These are phyloP conservation scores for Pinus tabuliformis DNA, from an alignment of 75 land plant genomes.

Conservation along the genomic window DNA sequence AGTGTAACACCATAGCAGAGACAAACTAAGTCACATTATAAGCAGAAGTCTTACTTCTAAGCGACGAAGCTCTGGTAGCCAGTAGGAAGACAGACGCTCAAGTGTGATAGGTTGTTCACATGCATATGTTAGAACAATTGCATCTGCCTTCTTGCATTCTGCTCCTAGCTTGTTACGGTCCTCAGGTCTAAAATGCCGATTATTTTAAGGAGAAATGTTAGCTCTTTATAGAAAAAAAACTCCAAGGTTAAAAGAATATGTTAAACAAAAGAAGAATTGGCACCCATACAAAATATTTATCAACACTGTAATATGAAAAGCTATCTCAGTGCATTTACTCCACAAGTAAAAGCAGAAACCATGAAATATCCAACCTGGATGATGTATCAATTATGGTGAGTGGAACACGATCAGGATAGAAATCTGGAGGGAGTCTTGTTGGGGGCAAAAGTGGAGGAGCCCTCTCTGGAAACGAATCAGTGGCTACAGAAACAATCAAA, in stretches of 20 bases:
- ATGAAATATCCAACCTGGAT: slow-evolving; percentile 52
- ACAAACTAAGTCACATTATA: slow-evolving; percentile 1
- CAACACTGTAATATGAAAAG: not conserved
- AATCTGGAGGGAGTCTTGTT: slow-evolving; percentile 77
- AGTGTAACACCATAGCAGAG: not conserved
- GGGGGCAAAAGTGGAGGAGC: slow-evolving; percentile 82
- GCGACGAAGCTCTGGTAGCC: slow-evolving; percentile 94
- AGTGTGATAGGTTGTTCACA: slow-evolving; percentile 80
- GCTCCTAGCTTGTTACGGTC: slow-evolving; percentile 56
- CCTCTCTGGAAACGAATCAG: slow-evolving; percentile 69
- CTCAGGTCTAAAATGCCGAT: slow-evolving; percentile 40
- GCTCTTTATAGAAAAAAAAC: not conserved
- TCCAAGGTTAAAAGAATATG: not conserved
- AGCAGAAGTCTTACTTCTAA: slow-evolving; percentile 55
- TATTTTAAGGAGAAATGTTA: not conserved
- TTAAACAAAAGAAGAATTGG: not conserved
- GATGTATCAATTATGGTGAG: slow-evolving; percentile 89
- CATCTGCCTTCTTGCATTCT: slow-evolving; percentile 84
- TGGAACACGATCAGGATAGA: slow-evolving; percentile 88
- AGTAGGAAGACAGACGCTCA: slow-evolving; percentile 70
- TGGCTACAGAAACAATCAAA: slow-evolving; percentile 78
- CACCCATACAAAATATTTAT: not conserved
- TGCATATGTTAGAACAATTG: slow-evolving; percentile 89
- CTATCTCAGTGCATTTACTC: not conserved
- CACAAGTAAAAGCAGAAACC: not conserved